Base-by-base conservation (phyloP, 345 rosid genomes). In the Arabis hirsuta region DNA sequence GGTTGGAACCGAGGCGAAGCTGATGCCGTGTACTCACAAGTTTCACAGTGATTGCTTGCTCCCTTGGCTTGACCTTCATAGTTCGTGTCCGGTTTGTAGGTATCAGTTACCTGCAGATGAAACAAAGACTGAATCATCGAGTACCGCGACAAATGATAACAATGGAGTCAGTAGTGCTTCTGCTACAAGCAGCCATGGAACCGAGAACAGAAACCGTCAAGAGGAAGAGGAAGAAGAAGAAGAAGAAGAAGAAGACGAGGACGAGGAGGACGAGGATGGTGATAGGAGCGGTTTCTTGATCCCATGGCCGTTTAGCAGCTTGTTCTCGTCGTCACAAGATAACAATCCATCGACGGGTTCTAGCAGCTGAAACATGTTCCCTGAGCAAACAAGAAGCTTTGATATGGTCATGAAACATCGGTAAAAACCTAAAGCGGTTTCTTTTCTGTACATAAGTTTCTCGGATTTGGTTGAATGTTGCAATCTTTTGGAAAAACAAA, bases 31-130 rank as follows among this genome's bases (percentile, higher is more conserved):
- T 78, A 80, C 81, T 60, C 98, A 90, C 62, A 86, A 73, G 73
- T 93, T 90, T 77, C 98, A 93, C 24, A 31, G 67, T 36, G 78
- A 71, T 12, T 93, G 98, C 62, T 76, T 93, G 81, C 67, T 86
- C 46, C 90, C 94, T 12, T 93, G 98, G 98, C 79, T 93, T 72
- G 92, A 90, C 82, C 90, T 93, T 72, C 98, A 93, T 52, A 89
- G 97, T 72, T 87, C 97, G 14, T 93, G 96, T 46, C 98, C 97
- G 1, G 85, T 93, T 67, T 93, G 98, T 68, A 84, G 97, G 78
- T 81, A 66, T 79, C 92, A 89, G 81, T 55, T 93, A 62, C 90
- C 96, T 71, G 60, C 50, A 3, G 92, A 89, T 63, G 97, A 90
- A 57, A 60, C 87, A 1, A 87, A 89, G 78, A 71, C 78, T 0